Evolutionary conservation across 192 early-diverging fungal species (phyloP), one percentile per base, ranked within the genome.

Genomic region (Jimgerdemannia flammicorona): DNA sequence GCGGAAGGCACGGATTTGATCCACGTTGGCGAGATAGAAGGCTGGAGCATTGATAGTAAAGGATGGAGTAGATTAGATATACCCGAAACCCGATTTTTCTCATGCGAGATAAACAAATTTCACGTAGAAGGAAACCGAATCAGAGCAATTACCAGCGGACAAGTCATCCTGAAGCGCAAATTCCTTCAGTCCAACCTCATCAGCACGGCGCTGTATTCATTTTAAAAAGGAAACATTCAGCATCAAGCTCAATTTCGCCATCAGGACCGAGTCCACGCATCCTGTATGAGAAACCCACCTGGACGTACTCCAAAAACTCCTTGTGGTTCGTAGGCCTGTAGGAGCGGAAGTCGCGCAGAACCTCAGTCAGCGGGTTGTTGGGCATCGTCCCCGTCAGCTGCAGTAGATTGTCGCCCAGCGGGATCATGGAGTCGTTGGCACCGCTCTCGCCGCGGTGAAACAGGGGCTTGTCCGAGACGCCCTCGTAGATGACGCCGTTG

Each of bases 401-500:
- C 69, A 97, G 83, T 66, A 97, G 76, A 74, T 97, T 96, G 64
- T 95, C 95, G 68, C 88, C 89, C 54, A 93, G 87, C n/a, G 95
- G 95, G 69, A 96, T 88, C 75, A 96, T 94, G 10, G 89, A 90
- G 69, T 95, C 94, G 81, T 95, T 96, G 72, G 94, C 93, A 44
- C 95, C 95, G 40, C 88, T 89, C 73, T 95, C 95, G 14, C 95
- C 95, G 71, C 95, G 83, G 80, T 91, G 94, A 74, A 82, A 85
- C 42, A 88, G 84, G 59, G 89, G 88, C 41, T 78, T 69, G 40
- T 86, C 86, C 4, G 75, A 78, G 3, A 89, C 85, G 59, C 89
- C 91, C 79, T 97, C 95, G 75, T 93, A 97, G 68, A 93, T 79
- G n/a, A 97, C 93, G 44, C 95, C 95, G 41, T 91, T 86, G 74